Percentiles rank a stretch among this genome's conserved stretches.
Conservation (phyloP, 495 filamentous ascomycete genomes). For the Xylaria longipes region DNA sequence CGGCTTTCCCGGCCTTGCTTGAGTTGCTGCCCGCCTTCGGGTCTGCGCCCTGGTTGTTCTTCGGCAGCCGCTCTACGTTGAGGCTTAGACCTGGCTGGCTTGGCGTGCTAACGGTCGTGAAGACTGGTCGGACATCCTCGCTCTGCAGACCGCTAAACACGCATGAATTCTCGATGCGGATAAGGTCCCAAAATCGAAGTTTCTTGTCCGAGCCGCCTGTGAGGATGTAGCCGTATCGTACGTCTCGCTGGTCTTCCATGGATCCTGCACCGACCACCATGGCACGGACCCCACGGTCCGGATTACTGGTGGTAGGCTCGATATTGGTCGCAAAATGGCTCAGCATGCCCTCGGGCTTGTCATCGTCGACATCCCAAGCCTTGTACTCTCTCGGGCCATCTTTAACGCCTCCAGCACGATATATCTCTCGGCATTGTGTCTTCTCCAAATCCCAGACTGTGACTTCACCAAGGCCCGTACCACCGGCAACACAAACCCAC, state of each 20-base stretch:
- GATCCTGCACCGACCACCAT: constrained; percentile 61
- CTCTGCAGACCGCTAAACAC: constrained; percentile 79
- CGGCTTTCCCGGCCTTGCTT: constrained; percentile 36
- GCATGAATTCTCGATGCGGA: constrained; percentile 71
- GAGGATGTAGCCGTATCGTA: constrained; percentile 73
- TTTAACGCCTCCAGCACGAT: constrained; percentile 65
- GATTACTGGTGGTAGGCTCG: constrained; percentile 58
- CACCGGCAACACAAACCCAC: constrained; percentile 86
- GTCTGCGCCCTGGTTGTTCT: constrained; percentile 47
- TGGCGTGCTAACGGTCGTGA: constrained; percentile 54
- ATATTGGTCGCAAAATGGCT: constrained; percentile 80
- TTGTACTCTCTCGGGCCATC: constrained; percentile 74
- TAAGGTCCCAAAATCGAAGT: constrained; percentile 90
- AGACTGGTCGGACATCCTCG: constrained; percentile 75
- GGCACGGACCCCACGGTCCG: constrained; percentile 65
- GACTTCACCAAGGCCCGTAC: constrained; percentile 88
- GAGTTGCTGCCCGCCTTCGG: constrained; percentile 47
- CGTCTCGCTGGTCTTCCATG: constrained; percentile 64
- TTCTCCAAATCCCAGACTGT: constrained; percentile 97
- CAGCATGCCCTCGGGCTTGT: constrained; percentile 86
- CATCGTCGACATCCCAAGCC: constrained; percentile 88
- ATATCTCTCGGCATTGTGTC: constrained; percentile 85
- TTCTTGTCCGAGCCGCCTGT: constrained; percentile 90
- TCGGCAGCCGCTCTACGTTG: constrained; percentile 71
- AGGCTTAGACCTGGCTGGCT: constrained; percentile 74